Percentiles rank a stretch among this genome's conserved stretches.
Conservation (phyloP, 2,329 filamentous ascomycete genomes). For the Meredithiella fracta region DNA sequence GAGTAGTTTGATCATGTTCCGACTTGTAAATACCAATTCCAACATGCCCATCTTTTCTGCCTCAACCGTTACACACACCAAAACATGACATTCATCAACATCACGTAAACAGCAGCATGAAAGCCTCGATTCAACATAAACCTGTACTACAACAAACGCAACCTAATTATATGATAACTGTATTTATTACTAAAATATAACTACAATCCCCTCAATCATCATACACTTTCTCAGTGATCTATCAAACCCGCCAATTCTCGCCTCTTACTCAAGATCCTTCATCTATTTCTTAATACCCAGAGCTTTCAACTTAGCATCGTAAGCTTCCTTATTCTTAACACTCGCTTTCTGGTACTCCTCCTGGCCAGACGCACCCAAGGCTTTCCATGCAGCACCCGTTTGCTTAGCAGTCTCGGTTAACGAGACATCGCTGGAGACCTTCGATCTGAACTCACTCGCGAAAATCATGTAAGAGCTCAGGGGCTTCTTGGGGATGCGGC, state of each 20-base stretch:
- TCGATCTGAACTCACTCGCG: neutral
- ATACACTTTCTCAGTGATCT: too few relatives aligned
- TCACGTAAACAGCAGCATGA: too few relatives aligned
- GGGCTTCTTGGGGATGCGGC: constrained; percentile 29
- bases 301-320: neutral
- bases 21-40: neutral
- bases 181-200: too few relatives aligned
- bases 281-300: too few relatives aligned
- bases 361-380: constrained; percentile 26
- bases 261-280: too few relatives aligned
- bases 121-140: neutral
- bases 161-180: too few relatives aligned
- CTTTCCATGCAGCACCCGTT: constrained; percentile 28
- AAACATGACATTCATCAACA: too few relatives aligned
- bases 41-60: neutral
- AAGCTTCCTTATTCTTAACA: neutral
- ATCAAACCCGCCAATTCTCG: too few relatives aligned
- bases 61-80: neutral
- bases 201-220: neutral
- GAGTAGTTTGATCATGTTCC: neutral
- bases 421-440: neutral
- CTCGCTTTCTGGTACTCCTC: neutral
- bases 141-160: too few relatives aligned
- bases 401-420: constrained; percentile 16
- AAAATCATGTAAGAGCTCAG: constrained; percentile 19